A percentile compares a stretch with the other conserved stretches of the same genome.
These are phyloP conservation scores for Termitomyces sp. DNA, from an alignment of 768 basidiomycete genomes.

Conservation along the genomic window DNA sequence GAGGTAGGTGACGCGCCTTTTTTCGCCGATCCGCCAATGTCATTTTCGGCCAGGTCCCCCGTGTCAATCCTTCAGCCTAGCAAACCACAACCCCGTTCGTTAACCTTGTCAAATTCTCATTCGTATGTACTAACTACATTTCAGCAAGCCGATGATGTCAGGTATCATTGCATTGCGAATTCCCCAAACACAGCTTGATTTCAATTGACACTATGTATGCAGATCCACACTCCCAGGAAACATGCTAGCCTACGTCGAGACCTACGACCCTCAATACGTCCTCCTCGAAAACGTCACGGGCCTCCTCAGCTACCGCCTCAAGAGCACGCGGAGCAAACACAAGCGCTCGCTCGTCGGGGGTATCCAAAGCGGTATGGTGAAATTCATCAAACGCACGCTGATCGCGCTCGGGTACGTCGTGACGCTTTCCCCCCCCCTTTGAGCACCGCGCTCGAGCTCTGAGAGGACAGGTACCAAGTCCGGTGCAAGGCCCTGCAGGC, in stretches of 20 bases:
- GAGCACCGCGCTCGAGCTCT: background rate
- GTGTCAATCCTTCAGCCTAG: constrained; percentile 66
- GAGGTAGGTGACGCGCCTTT: constrained; percentile 40
- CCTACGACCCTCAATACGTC: constrained; percentile 57
- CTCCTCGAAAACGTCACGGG: constrained; percentile 73
- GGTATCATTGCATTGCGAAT: constrained; percentile 27
- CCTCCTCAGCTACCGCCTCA: constrained; percentile 45
- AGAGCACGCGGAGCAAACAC: constrained; percentile 25
- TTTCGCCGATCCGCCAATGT: background rate
- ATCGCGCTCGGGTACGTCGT: constrained; percentile 58
- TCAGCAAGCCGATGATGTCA: constrained; percentile 55
- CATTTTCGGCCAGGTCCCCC: constrained; percentile 52
- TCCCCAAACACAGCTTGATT: background rate
- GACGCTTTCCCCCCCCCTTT: background rate
- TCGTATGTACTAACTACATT: background rate
- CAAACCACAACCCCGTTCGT: constrained; percentile 57
- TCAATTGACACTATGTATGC: background rate
- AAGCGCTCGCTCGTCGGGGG: constrained; percentile 27
- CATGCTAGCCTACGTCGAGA: constrained; percentile 67
- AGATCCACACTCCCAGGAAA: constrained; percentile 64
- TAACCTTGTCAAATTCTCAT: background rate
- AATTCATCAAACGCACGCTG: constrained; percentile 57
- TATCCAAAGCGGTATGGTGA: constrained; percentile 56
- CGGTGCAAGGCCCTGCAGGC: constrained; percentile 64
- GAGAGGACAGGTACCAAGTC: constrained; percentile 54